phyloP scores from a whole-genome alignment of 2,329 filamentous ascomycete species.

The Trichoderma koningiopsis region DNA sequence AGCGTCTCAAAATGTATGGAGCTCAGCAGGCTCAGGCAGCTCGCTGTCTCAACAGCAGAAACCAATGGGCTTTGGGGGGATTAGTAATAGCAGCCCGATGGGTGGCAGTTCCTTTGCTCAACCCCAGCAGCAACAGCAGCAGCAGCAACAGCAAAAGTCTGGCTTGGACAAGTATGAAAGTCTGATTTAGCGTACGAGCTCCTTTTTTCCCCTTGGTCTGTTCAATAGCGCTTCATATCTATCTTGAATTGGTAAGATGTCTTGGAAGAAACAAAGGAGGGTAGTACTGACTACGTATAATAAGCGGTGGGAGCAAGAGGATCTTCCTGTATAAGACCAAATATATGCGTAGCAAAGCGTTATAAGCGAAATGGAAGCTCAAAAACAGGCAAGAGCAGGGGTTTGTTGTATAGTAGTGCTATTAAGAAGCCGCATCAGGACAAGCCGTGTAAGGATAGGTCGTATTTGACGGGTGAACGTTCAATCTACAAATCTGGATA shows the following conservation, averaged over 20 bases:
- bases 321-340: not conserved
- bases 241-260: not conserved
- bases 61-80: constrained; percentile 28
- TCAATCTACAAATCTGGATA: not conserved
- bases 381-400: not conserved
- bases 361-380: not conserved
- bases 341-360: not conserved
- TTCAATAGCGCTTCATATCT: not conserved
- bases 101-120: constrained; percentile 33
- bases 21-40: constrained; percentile 22
- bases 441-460: no score
- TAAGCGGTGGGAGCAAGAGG: not conserved
- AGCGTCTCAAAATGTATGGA: constrained; percentile 30
- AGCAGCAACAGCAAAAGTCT: constrained; percentile 43
- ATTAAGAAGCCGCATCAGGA: not conserved
- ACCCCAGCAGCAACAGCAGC: not conserved
- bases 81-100: constrained; percentile 29
- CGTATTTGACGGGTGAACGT: not conserved
- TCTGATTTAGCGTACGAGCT: constrained; percentile 52
- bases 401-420: not conserved
- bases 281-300: not conserved
- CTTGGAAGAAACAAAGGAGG: not conserved
- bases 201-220: not conserved
- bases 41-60: constrained; percentile 14
- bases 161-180: constrained; percentile 71